A percentile compares a stretch with the other conserved stretches of the same genome.
Evolutionary conservation across 108 stramenopile species (phyloP).

Genomic region (Pseudonitzschia pungens): DNA sequence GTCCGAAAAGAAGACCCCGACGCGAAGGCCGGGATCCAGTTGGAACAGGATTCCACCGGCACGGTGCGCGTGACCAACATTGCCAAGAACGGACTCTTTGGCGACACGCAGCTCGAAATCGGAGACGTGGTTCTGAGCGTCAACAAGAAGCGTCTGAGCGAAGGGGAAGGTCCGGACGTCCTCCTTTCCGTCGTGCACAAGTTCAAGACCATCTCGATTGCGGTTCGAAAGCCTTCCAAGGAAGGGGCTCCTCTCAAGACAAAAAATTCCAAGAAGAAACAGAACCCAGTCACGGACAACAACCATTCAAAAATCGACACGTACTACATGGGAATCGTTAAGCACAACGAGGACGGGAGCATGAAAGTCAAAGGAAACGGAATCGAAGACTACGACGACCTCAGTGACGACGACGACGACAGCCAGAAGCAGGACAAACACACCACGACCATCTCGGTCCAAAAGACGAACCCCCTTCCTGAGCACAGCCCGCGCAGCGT

Average conservation of each 20-base stretch:
- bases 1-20: conserved; percentile 30
- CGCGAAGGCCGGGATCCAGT: conserved; percentile 31
- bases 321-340: conserved; percentile 19
- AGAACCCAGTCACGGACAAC: conserved; percentile 17
- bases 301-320: conserved; percentile 22
- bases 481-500: not conserved
- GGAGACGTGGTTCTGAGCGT: conserved; percentile 34
- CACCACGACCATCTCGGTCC: conserved; percentile 22
- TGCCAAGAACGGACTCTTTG: conserved; percentile 32
- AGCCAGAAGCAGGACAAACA: conserved; percentile 3
- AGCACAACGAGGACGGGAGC: conserved; percentile 32
- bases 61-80: conserved; percentile 21
- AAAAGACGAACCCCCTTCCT: conserved; percentile 10
- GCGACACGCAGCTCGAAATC: conserved; percentile 22
- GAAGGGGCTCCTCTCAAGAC: not conserved
- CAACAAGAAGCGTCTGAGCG: conserved; percentile 27
- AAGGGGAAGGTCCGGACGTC: conserved; percentile 29
- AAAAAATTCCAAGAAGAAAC: not conserved
- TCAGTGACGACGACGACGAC: not conserved
- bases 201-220: conserved; percentile 22
- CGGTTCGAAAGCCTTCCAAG: conserved; percentile 25
- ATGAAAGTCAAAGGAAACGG: not conserved
- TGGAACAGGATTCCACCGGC: conserved; percentile 24
- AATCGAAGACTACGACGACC: not conserved
- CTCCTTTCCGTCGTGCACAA: conserved; percentile 23